phyloP scores from a whole-genome alignment of 768 basidiomycete species.

The Phylloporus sp. region DNA sequence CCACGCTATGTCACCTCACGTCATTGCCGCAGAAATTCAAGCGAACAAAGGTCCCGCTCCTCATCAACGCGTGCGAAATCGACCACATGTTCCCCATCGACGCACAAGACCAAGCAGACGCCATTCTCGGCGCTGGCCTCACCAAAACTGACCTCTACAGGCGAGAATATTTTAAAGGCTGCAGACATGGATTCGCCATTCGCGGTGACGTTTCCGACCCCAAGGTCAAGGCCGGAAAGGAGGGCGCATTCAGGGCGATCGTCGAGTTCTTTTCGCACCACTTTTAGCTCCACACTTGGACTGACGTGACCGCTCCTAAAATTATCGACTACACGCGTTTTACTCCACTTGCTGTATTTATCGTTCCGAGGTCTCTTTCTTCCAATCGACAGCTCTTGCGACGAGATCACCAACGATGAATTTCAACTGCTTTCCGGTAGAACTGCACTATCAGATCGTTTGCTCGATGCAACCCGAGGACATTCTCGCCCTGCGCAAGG shows the following conservation, averaged over 20 bases:
- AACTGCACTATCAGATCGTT: conserved; percentile 7
- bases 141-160: conserved; percentile 42
- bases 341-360: neutral
- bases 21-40: neutral
- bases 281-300: conserved; percentile 2
- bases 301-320: neutral
- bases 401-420: neutral
- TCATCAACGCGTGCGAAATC: conserved; percentile 40
- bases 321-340: neutral
- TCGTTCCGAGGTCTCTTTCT: neutral
- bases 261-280: conserved; percentile 47
- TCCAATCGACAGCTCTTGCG: neutral
- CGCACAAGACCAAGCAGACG: conserved; percentile 40
- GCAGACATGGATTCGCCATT: conserved; percentile 51
- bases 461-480: conserved; percentile 1
- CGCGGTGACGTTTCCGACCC: conserved; percentile 44
- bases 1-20: neutral
- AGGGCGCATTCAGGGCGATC: conserved; percentile 53
- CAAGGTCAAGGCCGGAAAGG: conserved; percentile 54
- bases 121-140: conserved; percentile 35
- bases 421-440: neutral
- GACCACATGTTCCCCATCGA: conserved; percentile 48
- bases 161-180: conserved; percentile 44
- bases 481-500: conserved; percentile 9
- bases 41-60: neutral